phyloP scores from a whole-genome alignment of 2,329 filamentous ascomycete species.

The Aspergillus latus region DNA sequence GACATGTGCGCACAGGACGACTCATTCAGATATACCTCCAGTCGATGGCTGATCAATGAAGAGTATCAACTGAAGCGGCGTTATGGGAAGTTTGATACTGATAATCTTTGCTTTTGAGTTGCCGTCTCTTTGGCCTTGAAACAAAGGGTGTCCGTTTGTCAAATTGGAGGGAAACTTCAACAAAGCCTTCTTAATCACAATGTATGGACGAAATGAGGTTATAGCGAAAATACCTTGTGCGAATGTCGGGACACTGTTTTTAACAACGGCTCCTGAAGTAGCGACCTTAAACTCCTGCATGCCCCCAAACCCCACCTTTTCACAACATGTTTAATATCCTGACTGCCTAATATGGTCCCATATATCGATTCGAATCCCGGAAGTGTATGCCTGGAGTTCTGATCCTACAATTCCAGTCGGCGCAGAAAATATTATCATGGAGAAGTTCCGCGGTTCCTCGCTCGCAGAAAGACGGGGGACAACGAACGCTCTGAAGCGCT shows the following conservation, averaged over 20 bases:
- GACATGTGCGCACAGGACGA: not conserved
- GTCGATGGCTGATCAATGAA: constrained; percentile 31
- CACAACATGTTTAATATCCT: not conserved
- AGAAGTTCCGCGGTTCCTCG: no score
- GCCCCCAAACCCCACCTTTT: not conserved
- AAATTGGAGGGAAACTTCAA: constrained; percentile 24
- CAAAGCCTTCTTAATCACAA: constrained; percentile 27
- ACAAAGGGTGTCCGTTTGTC: constrained; percentile 24
- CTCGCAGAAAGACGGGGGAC: constrained; percentile 25
- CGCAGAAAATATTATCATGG: no score
- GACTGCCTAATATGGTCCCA: constrained; percentile 16
- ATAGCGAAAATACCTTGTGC: constrained; percentile 28
- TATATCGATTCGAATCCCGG: constrained; percentile 33
- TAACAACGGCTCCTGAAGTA: constrained; percentile 38
- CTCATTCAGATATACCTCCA: constrained; percentile 32
- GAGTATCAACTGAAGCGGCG: constrained; percentile 22
- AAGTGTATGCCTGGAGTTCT: constrained; percentile 35
- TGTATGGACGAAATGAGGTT: constrained; percentile 26
- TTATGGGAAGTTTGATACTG: constrained; percentile 32
- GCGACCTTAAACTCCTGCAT: constrained; percentile 34
- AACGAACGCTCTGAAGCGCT: constrained; percentile 24
- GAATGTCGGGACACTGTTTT: no score
- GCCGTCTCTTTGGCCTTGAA: no score
- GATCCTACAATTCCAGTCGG: constrained; percentile 32
- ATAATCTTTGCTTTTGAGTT: constrained; percentile 30